These are phyloP conservation scores for Cutaneotrichosporon mucoides DNA, from an alignment of 1,284 basidiomycete genomes.

Conservation along the genomic window DNA sequence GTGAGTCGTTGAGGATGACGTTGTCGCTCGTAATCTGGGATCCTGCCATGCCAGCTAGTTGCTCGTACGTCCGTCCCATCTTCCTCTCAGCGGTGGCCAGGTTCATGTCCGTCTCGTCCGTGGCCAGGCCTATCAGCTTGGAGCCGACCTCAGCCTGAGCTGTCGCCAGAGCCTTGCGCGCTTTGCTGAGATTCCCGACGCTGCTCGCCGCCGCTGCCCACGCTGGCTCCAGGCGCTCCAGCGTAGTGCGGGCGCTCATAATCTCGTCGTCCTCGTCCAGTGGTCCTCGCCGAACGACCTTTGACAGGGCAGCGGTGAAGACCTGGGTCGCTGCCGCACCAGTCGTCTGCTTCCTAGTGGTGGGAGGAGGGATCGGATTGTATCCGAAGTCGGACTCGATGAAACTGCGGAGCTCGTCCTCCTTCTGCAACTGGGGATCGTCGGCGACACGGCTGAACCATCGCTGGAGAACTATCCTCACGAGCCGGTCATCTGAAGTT, in stretches of 20 bases:
- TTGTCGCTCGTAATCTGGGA: slow-evolving; percentile 81
- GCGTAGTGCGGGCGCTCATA: slow-evolving; percentile 77
- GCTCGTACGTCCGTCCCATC: slow-evolving; percentile 78
- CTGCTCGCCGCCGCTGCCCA: slow-evolving; percentile 84
- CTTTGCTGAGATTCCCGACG: slow-evolving; percentile 72
- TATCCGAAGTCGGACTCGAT: slow-evolving; percentile 90
- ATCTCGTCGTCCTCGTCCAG: slow-evolving; percentile 60
- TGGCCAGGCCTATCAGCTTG: slow-evolving; percentile 79
- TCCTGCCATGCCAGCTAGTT: slow-evolving; percentile 74
- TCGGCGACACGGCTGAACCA: slow-evolving; percentile 88
- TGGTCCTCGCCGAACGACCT: slow-evolving; percentile 45
- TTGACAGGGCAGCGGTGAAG: slow-evolving; percentile 44
- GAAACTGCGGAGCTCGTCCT: slow-evolving; percentile 87
- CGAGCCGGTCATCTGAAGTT: slow-evolving; percentile 69
- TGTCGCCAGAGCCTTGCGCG: slow-evolving; percentile 69
- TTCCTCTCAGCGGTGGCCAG: slow-evolving; percentile 75
- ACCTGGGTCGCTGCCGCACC: slow-evolving; percentile 49
- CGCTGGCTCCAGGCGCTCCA: slow-evolving; percentile 81
- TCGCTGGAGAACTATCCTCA: slow-evolving; percentile 84
- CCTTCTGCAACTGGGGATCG: slow-evolving; percentile 74
- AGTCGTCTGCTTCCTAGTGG: slow-evolving; percentile 54
- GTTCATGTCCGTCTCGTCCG: slow-evolving; percentile 76
- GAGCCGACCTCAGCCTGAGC: slow-evolving; percentile 82
- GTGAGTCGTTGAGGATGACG: slow-evolving; percentile 81
- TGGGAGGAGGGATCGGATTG: slow-evolving; percentile 57